These are phyloP conservation scores for Pisolithus orientalis DNA, from an alignment of 768 basidiomycete species.

Conservation along the genomic window DNA sequence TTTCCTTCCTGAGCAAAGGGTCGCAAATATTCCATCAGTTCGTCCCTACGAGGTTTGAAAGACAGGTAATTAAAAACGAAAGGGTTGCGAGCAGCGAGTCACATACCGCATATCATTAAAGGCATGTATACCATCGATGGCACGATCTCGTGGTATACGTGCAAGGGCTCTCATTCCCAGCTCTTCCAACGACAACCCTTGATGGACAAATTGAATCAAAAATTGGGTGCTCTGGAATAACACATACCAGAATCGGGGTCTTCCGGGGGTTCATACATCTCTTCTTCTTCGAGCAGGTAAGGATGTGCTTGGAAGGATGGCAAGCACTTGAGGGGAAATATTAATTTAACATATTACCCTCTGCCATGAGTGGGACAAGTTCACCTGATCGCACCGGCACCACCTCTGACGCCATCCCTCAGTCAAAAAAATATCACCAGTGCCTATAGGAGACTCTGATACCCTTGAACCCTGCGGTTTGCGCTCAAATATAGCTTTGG, in stretches of 20 bases:
- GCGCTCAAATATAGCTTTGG: constrained; percentile 37
- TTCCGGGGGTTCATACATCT: constrained; percentile 79
- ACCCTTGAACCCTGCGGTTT: constrained; percentile 11
- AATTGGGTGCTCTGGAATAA: neutral
- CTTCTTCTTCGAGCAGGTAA: constrained; percentile 71
- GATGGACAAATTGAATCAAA: neutral
- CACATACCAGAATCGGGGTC: constrained; percentile 75
- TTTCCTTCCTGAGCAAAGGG: constrained; percentile 77
- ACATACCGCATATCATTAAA: constrained; percentile 79
- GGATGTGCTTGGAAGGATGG: constrained; percentile 45
- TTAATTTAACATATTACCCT: neutral
- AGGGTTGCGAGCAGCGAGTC: neutral
- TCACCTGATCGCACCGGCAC: constrained; percentile 65
- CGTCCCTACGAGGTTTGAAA: constrained; percentile 43
- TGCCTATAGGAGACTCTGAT: constrained; percentile 34
- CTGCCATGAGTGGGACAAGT: constrained; percentile 8
- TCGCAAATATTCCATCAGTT: constrained; percentile 62
- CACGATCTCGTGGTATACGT: constrained; percentile 69
- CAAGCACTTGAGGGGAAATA: constrained; percentile 46
- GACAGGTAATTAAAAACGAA: neutral
- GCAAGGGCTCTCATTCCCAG: constrained; percentile 75
- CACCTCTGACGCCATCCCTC: constrained; percentile 72
- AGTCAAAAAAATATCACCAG: constrained; percentile 71
- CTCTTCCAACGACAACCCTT: constrained; percentile 76
- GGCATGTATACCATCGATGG: constrained; percentile 78